Evolutionary conservation across 345 rosid species (phyloP), one percentile per base, ranked within the genome.

Genomic region (Brassica incana): DNA sequence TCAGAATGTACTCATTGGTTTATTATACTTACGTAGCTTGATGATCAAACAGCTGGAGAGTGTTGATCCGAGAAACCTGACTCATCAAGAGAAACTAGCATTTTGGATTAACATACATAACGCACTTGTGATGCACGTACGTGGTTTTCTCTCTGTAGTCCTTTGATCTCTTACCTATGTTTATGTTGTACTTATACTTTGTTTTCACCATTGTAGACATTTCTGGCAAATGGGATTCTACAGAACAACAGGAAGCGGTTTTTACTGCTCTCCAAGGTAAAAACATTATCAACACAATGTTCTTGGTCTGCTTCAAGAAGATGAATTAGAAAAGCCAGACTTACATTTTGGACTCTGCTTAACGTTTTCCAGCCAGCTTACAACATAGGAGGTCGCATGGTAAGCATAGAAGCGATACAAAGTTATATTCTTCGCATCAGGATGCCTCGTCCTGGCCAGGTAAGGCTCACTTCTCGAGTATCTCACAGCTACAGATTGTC

Each of bases 91-190:
- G 87, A 93, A 88, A 84, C 81, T 95, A 1, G 97, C 99, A 18
- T 95, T 95, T 79, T 95, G 97, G 99, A 88, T 95, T 87, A 95
- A 95, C 52, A 15, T 93, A 74, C 99, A 93, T 84, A 95, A 95
- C 77, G 88, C 95, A 0, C 77, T 93, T 23, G 93, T 89, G 83
- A 95, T 93, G 98, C 98, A 95, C 77, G 99, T 95, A 88, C 77
- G 81, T 2, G 9, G 12, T 36, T 60, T 58, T 43, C 3, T 43
- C 65, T 65, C 61, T 60, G 14, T 52, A 33, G 67, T 65, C 11
- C 38, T 80, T 63, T 69, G 67, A 29, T 63, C 67, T 63, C 67
- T 36, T 36, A 33, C 16, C 14, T 75, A 8, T 65, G 40, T 20
- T 38, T 65, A 70, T 32, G 12, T 8, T n/a, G 25, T 6, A 66